Percentiles rank a stretch among this genome's conserved stretches.
Evolutionary conservation across 225 moss, liverwort and hornwort species (phyloP).

Genomic region (Antitrichia curtipendula): DNA sequence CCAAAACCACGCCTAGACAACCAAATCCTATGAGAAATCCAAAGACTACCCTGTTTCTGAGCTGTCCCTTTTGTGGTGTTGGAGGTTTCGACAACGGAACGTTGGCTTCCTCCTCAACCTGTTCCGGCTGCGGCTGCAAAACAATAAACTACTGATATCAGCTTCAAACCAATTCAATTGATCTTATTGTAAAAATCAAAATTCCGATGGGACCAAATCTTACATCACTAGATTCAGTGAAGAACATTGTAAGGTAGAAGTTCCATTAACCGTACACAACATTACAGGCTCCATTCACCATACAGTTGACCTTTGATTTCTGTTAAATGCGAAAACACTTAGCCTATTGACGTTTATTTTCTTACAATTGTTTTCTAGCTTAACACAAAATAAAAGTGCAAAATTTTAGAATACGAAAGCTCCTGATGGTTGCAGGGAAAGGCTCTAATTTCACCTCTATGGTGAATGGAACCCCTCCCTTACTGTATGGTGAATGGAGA

Average conservation of each 20-base stretch:
- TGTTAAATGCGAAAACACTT: not conserved
- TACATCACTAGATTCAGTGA: not conserved
- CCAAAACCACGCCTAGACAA: slow-evolving; percentile 48
- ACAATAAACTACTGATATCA: not conserved
- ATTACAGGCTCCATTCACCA: not conserved
- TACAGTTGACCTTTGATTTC: not conserved
- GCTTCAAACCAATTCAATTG: not conserved
- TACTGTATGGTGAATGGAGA: not conserved
- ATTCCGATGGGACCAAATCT: not conserved
- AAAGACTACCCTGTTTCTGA: slow-evolving; percentile 58
- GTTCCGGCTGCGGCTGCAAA: not conserved
- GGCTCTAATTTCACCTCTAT: not conserved
- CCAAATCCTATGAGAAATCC: slow-evolving; percentile 57
- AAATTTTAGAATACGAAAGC: not conserved
- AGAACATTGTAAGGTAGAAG: not conserved
- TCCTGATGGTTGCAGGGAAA: not conserved
- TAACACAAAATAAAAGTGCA: not conserved
- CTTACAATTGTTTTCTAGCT: not conserved
- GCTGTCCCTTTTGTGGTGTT: slow-evolving; percentile 30
- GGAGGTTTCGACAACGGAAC: not conserved
- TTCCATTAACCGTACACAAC: not conserved
- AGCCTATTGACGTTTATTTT: not conserved
- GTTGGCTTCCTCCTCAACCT: not conserved
- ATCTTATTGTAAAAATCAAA: not conserved
- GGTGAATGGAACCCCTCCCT: not conserved